Evolutionary conservation across 805 yeast species (phyloP), one percentile per base, ranked within the genome.

Genomic region (Clavispora phyllophila): DNA sequence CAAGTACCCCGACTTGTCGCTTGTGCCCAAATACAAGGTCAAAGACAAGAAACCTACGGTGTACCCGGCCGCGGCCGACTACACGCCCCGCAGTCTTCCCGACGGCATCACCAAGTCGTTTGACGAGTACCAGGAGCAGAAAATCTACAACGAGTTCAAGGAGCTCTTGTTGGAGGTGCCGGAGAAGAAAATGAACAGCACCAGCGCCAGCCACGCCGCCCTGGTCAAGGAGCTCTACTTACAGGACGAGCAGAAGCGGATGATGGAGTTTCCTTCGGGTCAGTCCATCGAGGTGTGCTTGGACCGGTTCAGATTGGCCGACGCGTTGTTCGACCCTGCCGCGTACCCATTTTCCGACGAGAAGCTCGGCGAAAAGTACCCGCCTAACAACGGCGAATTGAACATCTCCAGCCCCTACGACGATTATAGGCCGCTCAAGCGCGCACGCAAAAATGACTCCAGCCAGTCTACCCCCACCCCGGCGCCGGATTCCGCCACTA

Each of bases 251-350:
- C 51, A 60, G 44, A 58, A 66, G 35, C 57, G 89, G 49, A 62
- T 73, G 23, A 83, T 82, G 56, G 96, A 88, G 63, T 67, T 87
- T 13, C 91, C 95, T 14, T 78, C 84, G 54, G 95, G 95, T 1
- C 81, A 83, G 50, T 72, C 77, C 23, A 58, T 84, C 14, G 79
- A 79, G 35, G 74, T 84, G 44, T 77, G 77, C 3, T 63, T 68
- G 32, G 84, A 81, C 50, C 70, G 96, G 44, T 81, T 68, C 48
- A 70, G 73, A 37, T 62, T 86, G 46, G 84, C 84, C 1, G 93
- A 89, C 56, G 70, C 84, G n/a, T 57, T 90, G 40, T 87, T 89
- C 57, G 75, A 70, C 36, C 91, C 95, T 3, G 61, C 62, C 7
- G 58, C 67, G 28, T 74, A 74, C 44, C 65, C 65, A 44, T 65